Evolutionary conservation across 2,329 filamentous ascomycete genomes (phyloP).

Genomic region (Beauveria bassiana): DNA sequence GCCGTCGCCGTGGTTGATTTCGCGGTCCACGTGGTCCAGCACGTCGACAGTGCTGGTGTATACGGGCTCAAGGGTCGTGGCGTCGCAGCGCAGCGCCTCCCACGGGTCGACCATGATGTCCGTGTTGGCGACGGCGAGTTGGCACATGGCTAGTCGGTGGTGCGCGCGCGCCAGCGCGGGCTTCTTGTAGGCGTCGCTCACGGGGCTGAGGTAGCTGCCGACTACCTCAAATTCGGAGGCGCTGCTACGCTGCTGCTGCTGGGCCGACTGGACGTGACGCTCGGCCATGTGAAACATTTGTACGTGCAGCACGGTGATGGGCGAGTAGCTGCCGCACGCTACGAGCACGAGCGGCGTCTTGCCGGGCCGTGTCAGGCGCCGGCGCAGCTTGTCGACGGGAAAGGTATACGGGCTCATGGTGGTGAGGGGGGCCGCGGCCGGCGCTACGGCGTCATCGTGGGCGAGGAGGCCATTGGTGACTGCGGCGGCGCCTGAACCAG

Average conservation of each 20-base stretch:
- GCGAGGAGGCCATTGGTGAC: not conserved
- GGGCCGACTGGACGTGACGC: constrained; percentile 41
- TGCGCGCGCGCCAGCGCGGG: constrained; percentile 34
- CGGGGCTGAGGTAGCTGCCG: constrained; percentile 55
- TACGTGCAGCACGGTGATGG: constrained; percentile 67
- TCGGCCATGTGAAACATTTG: constrained; percentile 80
- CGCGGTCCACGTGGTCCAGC: constrained; percentile 75
- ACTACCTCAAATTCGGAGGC: constrained; percentile 63
- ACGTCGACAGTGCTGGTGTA: constrained; percentile 82
- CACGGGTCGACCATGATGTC: constrained; percentile 79
- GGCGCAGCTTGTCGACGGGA: constrained; percentile 47
- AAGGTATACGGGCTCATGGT: constrained; percentile 41
- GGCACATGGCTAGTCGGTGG: constrained; percentile 59
- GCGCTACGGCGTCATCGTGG: not conserved
- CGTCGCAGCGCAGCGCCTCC: constrained; percentile 48
- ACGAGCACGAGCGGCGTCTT: constrained; percentile 60
- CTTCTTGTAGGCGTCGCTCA: constrained; percentile 28
- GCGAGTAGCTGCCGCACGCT: constrained; percentile 62
- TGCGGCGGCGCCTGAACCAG: not conserved
- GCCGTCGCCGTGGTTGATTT: constrained; percentile 62
- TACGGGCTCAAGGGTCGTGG: constrained; percentile 50
- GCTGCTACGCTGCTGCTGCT: not conserved
- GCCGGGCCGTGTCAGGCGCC: constrained; percentile 45
- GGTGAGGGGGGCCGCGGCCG: not conserved
- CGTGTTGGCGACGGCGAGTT: constrained; percentile 62